Base-by-base conservation (phyloP, 1,284 basidiomycete species). In the Wolfiporia cocos region DNA sequence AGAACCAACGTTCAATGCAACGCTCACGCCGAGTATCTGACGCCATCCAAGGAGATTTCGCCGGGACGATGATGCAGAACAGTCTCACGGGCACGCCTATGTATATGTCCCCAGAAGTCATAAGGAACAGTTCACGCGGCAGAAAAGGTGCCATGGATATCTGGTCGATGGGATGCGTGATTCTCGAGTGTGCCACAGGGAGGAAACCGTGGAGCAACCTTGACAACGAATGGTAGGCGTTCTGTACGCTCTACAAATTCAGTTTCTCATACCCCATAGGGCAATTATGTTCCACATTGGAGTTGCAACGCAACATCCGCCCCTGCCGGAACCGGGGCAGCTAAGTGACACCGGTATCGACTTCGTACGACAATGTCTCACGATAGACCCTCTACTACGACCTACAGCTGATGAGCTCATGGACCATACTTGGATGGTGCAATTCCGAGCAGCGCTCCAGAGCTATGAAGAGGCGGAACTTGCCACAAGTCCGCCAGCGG, bases 221-320 rank as follows among this genome's bases (percentile, higher is more conserved):
- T 34, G 96, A 99, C 64, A 99, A 99, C 56, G 95, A 99, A 76
- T 99, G 96, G 94, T 92, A 52, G 50, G 81, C 59, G 15, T 24
- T 34, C 37, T 6, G 11, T 50, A 1, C 18, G 1, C 26, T 28
- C 26, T 22, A 11, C 3, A 2, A 22, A 12, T 9, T n/a, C n/a
- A n/a, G n/a, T n/a, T 18, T 15, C 35, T 30, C 19, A 42, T 44
- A 23, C 17, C 37, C 43, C 37, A 22, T 43, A 91, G 91, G 92
- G 93, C 92, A 4, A 95, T 97, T 67, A 97, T 97, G 94, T 98
- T 97, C 74, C 94, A 97, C 61, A 97, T 97, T 39, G 94, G 95
- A 39, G 92, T 98, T 44, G 92, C 95, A 2, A 95, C 92, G 5
- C 90, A 99, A 58, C 92, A 96, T 58, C 96, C 96, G 6, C 94